Evolutionary conservation across 805 yeast species (phyloP).

Genomic region (Candida xyloterini): DNA sequence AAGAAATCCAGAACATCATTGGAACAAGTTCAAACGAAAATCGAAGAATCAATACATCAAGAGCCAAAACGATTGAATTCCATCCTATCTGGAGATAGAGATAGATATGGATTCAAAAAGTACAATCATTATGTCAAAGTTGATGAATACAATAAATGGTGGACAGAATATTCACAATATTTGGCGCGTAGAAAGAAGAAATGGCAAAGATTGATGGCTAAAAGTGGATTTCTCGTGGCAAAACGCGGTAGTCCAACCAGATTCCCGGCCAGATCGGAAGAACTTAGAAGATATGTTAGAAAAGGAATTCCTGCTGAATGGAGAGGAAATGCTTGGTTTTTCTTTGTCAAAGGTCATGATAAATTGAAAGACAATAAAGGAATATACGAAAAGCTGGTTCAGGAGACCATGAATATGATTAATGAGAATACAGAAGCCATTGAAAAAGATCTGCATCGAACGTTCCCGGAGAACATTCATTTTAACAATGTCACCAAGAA

Average conservation of each 20-base stretch:
- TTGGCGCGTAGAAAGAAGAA: slow-evolving; percentile 63
- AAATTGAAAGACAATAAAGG: slow-evolving; percentile 66
- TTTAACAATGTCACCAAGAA: slow-evolving; percentile 48
- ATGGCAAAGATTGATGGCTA: slow-evolving; percentile 69
- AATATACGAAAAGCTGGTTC: slow-evolving; percentile 66
- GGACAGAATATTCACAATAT: slow-evolving; percentile 62
- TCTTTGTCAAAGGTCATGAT: slow-evolving; percentile 75
- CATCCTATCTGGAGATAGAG: slow-evolving; percentile 40
- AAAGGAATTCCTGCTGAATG: slow-evolving; percentile 96
- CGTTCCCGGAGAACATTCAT: slow-evolving; percentile 89
- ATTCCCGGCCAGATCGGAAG: slow-evolving; percentile 77
- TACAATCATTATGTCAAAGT: slow-evolving; percentile 49
- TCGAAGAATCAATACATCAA: slow-evolving; percentile 21
- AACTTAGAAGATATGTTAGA: slow-evolving; percentile 74
- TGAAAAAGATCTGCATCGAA: slow-evolving; percentile 88
- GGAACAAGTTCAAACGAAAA: slow-evolving; percentile 22
- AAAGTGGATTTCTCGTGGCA: slow-evolving; percentile 55
- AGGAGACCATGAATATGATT: slow-evolving; percentile 49
- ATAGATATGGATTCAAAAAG: slow-evolving; percentile 87
- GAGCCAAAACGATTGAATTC: slow-evolving; percentile 10
- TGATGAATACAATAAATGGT: slow-evolving; percentile 71
- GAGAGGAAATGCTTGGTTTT: slow-evolving; percentile 98
- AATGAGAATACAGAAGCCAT: slow-evolving; percentile 86
- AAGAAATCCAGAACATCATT: slow-evolving; percentile 23
- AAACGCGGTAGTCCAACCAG: slow-evolving; percentile 51